Conservation (phyloP, 805 yeast species). For the Saccharomycopsis vini region DNA sequence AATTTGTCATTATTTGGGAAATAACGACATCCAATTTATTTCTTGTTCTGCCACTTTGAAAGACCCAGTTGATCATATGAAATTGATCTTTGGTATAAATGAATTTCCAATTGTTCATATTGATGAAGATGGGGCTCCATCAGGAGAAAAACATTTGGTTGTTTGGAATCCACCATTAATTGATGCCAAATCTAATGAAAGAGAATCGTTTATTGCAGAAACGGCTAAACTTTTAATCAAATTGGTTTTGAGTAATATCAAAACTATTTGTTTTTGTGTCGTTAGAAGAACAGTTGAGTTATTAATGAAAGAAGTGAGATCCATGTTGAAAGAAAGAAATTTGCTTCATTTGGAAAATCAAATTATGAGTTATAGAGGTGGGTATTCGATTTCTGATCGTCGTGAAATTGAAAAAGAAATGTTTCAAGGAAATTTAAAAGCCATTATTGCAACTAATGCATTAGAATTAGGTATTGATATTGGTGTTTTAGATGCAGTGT, state of each 20-base stretch:
- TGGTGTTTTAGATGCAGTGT: constrained; percentile 84
- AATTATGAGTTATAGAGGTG: constrained; percentile 92
- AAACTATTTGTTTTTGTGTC: constrained; percentile 86
- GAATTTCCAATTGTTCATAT: constrained; percentile 44
- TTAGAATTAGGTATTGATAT: constrained; percentile 93
- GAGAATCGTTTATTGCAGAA: constrained; percentile 66
- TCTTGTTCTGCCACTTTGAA: constrained; percentile 92
- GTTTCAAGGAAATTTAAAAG: constrained; percentile 79
- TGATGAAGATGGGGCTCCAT: constrained; percentile 80
- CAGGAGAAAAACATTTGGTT: constrained; percentile 64
- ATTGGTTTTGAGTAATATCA: constrained; percentile 51
- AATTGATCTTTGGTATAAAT: constrained; percentile 57
- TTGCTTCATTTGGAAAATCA: constrained; percentile 39
- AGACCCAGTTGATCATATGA: constrained; percentile 66
- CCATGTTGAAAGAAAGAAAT: constrained; percentile 31
- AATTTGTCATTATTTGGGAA: constrained; percentile 45
- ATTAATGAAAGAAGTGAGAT: constrained; percentile 73
- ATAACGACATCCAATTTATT: constrained; percentile 51
- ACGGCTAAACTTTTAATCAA: constrained; percentile 68
- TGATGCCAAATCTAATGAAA: constrained; percentile 45
- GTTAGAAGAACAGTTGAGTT: constrained; percentile 81
- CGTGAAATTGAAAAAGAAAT: constrained; percentile 80
- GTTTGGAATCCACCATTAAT: constrained; percentile 80
- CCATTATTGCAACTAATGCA: constrained; percentile 92
- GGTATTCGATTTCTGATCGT: constrained; percentile 80